Conservation (phyloP, 306 rosid genomes). For the Vigna radiata region DNA sequence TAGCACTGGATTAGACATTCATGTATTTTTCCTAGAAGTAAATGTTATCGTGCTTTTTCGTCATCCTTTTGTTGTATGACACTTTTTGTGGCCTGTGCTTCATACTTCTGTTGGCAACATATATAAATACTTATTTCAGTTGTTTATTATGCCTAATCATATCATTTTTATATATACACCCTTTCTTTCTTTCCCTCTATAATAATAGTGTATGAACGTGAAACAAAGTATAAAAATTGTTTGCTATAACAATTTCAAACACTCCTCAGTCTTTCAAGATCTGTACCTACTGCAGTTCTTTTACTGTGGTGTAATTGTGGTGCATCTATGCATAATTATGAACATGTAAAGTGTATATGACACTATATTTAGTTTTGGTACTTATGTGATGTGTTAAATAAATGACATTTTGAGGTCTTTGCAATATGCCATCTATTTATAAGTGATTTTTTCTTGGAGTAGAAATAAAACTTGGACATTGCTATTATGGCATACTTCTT, state of each 20-base stretch:
- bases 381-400: background rate
- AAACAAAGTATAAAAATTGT: background rate
- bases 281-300: slow-evolving; percentile 7
- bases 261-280: slow-evolving; percentile 22
- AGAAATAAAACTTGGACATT: background rate
- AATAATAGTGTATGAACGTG: background rate
- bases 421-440: slow-evolving; percentile 10
- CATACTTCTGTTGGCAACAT: background rate
- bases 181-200: slow-evolving; percentile 14
- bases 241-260: background rate
- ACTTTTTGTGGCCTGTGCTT: slow-evolving; percentile 14
- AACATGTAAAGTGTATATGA: slow-evolving; percentile 9
- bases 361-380: background rate
- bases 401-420: slow-evolving; percentile 27
- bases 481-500: too few species aligned
- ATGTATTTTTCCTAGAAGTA: background rate
- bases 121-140: slow-evolving; percentile 1
- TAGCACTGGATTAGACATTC: slow-evolving; percentile 13
- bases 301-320: background rate
- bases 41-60: slow-evolving; percentile 19
- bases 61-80: slow-evolving; percentile 19
- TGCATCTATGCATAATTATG: slow-evolving; percentile 10
- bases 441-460: slow-evolving; percentile 26
- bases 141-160: background rate
- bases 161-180: background rate